Percentiles rank a stretch among this genome's conserved stretches.
Evolutionary conservation across 208 protist species (phyloP).

Genomic region (Leptomonas seymouri): DNA sequence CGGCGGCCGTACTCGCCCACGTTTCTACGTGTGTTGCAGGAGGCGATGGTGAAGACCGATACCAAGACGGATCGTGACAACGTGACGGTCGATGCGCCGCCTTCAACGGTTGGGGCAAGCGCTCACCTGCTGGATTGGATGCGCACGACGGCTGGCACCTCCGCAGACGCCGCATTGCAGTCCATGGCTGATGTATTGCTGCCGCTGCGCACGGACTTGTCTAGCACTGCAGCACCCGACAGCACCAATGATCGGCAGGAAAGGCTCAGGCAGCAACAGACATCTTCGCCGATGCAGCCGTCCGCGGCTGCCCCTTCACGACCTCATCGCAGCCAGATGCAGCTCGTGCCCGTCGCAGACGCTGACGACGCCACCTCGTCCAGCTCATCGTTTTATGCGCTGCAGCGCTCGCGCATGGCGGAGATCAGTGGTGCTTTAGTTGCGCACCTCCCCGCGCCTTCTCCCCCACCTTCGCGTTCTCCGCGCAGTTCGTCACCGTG

Average conservation of each 20-base stretch:
- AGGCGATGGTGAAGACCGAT: slow-evolving; percentile 12
- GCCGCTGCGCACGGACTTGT: not conserved
- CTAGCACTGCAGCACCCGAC: not conserved
- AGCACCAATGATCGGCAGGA: not conserved
- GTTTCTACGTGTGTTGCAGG: slow-evolving; percentile 62
- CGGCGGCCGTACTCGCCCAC: slow-evolving; percentile 66
- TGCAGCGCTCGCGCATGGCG: slow-evolving; percentile 16
- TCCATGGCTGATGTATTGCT: slow-evolving; percentile 2
- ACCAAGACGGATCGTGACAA: not conserved
- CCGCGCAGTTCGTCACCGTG: slow-evolving; percentile 10
- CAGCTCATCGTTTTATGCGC: slow-evolving; percentile 22
- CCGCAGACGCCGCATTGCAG: not conserved
- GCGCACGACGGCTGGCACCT: slow-evolving; percentile 25
- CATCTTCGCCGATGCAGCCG: not conserved
- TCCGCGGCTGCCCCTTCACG: not conserved
- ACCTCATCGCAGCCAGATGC: slow-evolving; percentile 15
- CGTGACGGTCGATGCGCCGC: not conserved
- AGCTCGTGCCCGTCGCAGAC: slow-evolving; percentile 24
- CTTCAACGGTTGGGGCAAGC: not conserved
- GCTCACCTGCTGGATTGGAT: slow-evolving; percentile 26
- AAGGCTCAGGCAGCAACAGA: not conserved
- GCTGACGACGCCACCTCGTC: slow-evolving; percentile 23
- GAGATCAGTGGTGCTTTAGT: slow-evolving; percentile 21
- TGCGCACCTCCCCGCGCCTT: slow-evolving; percentile 33
- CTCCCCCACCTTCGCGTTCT: slow-evolving; percentile 20